Percentiles rank a stretch among this genome's conserved stretches.
phyloP scores from a whole-genome alignment of 768 basidiomycete species.

The Pleurotus djamor region DNA sequence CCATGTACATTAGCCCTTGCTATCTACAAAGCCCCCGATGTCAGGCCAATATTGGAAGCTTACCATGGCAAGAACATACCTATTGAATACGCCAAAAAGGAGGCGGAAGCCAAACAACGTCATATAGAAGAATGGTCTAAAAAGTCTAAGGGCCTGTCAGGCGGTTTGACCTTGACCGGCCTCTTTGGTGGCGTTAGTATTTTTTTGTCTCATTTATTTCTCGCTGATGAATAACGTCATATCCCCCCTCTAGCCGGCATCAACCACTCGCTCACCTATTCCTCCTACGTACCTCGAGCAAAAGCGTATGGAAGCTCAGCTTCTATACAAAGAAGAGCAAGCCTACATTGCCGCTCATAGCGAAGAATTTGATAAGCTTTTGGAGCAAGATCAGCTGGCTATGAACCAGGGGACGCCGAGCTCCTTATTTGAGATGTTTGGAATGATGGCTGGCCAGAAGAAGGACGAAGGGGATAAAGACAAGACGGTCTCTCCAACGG shows the following conservation, averaged over 20 bases:
- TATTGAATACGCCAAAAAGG: conserved; percentile 84
- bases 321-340: conserved; percentile 47
- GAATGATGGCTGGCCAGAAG: conserved; percentile 16
- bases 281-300: conserved; percentile 54
- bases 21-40: conserved; percentile 85
- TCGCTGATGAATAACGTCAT: not conserved
- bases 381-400: conserved; percentile 37
- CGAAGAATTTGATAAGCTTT: conserved; percentile 39
- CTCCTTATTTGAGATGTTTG: conserved; percentile 48
- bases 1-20: conserved; percentile 69
- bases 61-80: conserved; percentile 90
- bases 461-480: not conserved
- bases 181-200: conserved; percentile 35
- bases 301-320: conserved; percentile 50
- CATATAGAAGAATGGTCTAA: conserved; percentile 83
- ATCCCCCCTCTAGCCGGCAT: not conserved
- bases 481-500: not conserved
- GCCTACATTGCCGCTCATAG: conserved; percentile 44
- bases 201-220: not conserved
- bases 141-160: conserved; percentile 29
- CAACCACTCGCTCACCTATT: conserved; percentile 11
- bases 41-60: conserved; percentile 81
- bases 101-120: conserved; percentile 75
- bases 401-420: conserved; percentile 42
- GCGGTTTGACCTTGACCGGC: conserved; percentile 30